These are phyloP conservation scores for Cercospora beticola DNA, from an alignment of 2,329 filamentous ascomycete species.

Conservation along the genomic window DNA sequence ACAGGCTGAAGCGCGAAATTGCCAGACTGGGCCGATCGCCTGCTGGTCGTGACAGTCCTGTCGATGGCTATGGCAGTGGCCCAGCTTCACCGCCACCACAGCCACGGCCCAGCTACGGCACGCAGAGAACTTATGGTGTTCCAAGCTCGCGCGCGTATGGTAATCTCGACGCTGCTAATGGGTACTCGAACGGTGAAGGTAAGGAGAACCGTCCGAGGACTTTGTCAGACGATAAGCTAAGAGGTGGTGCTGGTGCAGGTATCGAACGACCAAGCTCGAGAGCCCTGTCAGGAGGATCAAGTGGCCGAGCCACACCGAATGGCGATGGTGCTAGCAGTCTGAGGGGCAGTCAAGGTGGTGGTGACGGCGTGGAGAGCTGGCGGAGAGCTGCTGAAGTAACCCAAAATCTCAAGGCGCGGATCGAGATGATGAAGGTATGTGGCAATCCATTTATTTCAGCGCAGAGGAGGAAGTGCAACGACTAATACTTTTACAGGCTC, in stretches of 20 bases:
- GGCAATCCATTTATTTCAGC: not conserved
- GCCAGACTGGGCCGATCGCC: slow-evolving; percentile 53
- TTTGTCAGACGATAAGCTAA: slow-evolving; percentile 26
- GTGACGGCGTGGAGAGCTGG: slow-evolving; percentile 82
- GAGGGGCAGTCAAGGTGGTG: slow-evolving; percentile 14
- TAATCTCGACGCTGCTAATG: slow-evolving; percentile 4
- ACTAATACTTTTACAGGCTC: slow-evolving; percentile 22
- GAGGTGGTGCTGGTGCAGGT: slow-evolving; percentile 22
- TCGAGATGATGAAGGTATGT: slow-evolving; percentile 91
- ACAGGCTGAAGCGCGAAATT: slow-evolving; percentile 85
- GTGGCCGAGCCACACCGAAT: slow-evolving; percentile 51
- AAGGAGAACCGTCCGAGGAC: slow-evolving; percentile 45
- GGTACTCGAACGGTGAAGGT: slow-evolving; percentile 39
- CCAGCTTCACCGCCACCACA: slow-evolving; percentile 17
- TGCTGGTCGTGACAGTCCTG: slow-evolving; percentile 44
- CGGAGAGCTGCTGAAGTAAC: slow-evolving; percentile 96
- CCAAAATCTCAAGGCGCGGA: slow-evolving; percentile 92
- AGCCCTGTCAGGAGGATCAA: slow-evolving; percentile 28
- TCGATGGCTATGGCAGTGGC: slow-evolving; percentile 24
- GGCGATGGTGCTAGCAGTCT: slow-evolving; percentile 11
- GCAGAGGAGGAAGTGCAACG: not conserved
- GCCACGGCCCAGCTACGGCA: slow-evolving; percentile 25
- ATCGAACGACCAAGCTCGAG: slow-evolving; percentile 18
- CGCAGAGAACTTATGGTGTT: slow-evolving; percentile 26
- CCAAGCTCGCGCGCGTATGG: slow-evolving; percentile 24